Evolutionary conservation across 2,329 filamentous ascomycete genomes (phyloP).

Genomic region (Lomentospora prolificans): DNA sequence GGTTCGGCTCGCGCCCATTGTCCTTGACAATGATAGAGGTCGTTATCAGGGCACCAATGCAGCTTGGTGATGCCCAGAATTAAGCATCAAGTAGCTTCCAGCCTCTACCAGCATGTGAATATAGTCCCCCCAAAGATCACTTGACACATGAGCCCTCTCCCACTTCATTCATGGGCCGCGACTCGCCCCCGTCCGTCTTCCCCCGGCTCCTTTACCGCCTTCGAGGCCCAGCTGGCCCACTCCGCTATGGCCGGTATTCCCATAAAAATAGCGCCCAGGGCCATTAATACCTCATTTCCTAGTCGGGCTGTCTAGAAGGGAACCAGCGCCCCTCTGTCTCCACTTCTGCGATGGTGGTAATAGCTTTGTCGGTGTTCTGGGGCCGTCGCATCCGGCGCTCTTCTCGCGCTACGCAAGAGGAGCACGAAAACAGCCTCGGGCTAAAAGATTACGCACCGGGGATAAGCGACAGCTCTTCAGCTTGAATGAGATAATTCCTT

Average conservation of each 20-base stretch:
- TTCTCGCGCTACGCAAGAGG: not conserved
- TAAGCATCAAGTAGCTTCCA: no score
- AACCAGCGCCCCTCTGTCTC: not conserved
- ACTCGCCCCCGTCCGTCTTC: no score
- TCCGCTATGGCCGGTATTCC: not conserved
- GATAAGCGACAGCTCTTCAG: not conserved
- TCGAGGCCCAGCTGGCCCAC: not conserved
- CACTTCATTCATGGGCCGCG: no score
- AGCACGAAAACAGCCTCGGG: not conserved
- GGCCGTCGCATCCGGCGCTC: not conserved
- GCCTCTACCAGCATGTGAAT: no score
- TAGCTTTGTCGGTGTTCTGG: no score
- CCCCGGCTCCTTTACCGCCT: no score
- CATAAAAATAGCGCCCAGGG: not conserved
- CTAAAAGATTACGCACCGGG: not conserved
- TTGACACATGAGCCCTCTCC: no score
- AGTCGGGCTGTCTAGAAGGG: not conserved
- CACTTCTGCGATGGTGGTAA: not conserved
- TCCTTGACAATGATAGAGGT: no score
- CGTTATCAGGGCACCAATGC: no score
- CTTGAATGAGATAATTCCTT: not conserved
- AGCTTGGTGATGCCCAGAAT: no score
- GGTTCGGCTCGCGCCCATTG: no score
- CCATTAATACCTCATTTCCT: constrained; percentile 1
- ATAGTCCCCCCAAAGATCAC: no score